These are phyloP conservation scores for Gaeumannomyces tritici DNA, from an alignment of 2,329 filamentous ascomycete genomes.

Conservation along the genomic window DNA sequence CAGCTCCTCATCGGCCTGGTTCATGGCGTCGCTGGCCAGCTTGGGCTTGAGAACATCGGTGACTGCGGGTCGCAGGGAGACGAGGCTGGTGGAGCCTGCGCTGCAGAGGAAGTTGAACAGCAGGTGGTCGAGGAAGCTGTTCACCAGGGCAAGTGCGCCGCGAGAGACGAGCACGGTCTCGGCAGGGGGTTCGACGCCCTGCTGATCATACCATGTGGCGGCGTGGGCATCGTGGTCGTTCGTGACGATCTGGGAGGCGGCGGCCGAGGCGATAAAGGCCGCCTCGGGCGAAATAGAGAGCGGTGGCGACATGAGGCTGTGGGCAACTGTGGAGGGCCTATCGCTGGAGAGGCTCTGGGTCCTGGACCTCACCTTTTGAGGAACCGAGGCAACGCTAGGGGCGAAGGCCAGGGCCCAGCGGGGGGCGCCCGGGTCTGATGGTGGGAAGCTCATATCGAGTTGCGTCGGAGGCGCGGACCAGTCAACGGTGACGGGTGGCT, in stretches of 20 bases:
- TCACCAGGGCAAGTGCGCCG: conserved; percentile 68
- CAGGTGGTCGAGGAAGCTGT: conserved; percentile 87
- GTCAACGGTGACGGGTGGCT: background rate
- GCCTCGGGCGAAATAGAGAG: conserved; percentile 63
- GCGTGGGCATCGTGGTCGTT: conserved; percentile 74
- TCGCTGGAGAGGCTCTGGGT: conserved; percentile 64
- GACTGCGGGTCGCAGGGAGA: conserved; percentile 70
- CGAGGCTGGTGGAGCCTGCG: conserved; percentile 68
- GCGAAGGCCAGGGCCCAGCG: conserved; percentile 9
- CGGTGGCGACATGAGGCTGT: conserved; percentile 57
- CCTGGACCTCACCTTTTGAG: conserved; percentile 28
- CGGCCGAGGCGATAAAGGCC: conserved; percentile 78
- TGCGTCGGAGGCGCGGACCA: background rate
- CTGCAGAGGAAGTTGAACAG: conserved; percentile 81
- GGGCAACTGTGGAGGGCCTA: conserved; percentile 50
- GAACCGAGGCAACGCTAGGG: conserved; percentile 11
- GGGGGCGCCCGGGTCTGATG: background rate
- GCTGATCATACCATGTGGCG: conserved; percentile 59
- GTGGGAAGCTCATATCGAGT: background rate
- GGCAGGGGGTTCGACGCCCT: conserved; percentile 53
- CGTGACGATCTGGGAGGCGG: conserved; percentile 85
- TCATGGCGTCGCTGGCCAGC: conserved; percentile 58
- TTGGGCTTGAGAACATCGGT: conserved; percentile 81
- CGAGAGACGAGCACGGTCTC: conserved; percentile 65
- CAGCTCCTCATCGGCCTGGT: conserved; percentile 37